Evolutionary conservation across 2,329 filamentous ascomycete genomes (phyloP).

Genomic region (Aspergillus pseudoterreus): DNA sequence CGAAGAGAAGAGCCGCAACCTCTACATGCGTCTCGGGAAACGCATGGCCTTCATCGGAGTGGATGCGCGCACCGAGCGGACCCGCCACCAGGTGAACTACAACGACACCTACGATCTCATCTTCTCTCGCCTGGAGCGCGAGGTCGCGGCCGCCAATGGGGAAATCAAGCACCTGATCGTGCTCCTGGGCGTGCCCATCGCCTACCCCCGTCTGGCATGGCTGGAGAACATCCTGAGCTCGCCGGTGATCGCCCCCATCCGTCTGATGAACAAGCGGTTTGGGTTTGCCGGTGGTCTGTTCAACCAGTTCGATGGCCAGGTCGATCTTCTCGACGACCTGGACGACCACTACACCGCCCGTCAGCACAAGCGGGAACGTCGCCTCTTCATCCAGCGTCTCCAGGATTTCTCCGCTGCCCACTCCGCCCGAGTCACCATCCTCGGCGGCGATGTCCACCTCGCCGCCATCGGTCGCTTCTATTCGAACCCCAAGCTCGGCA

Average conservation of each 20-base stretch:
- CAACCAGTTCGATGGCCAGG: conserved; percentile 83
- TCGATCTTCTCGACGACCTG: conserved; percentile 62
- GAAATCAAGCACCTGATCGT: conserved; percentile 62
- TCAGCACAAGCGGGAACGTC: conserved; percentile 86
- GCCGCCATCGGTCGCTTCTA: conserved; percentile 64
- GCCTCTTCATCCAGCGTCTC: conserved; percentile 63
- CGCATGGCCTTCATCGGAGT: conserved; percentile 62
- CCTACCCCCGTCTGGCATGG: conserved; percentile 78
- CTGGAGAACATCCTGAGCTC: conserved; percentile 87
- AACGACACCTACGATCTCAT: conserved; percentile 59
- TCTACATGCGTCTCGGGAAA: conserved; percentile 62
- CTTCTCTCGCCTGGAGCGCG: conserved; percentile 52
- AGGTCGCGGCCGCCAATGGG: conserved; percentile 49
- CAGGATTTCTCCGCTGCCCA: conserved; percentile 56
- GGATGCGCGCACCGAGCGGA: conserved; percentile 67
- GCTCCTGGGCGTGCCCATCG: conserved; percentile 68
- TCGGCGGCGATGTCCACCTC: conserved; percentile 63
- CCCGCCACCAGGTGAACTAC: conserved; percentile 91
- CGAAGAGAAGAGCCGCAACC: conserved; percentile 57
- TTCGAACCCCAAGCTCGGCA: conserved; percentile 54
- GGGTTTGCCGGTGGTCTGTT: conserved; percentile 81
- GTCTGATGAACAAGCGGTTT: conserved; percentile 85
- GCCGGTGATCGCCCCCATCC: conserved; percentile 81
- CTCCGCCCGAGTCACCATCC: conserved; percentile 58
- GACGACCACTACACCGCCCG: conserved; percentile 80